Percentiles rank a stretch among this genome's conserved stretches.
Conservation (phyloP, 2,329 filamentous ascomycete genomes). For the Arthrobotrys entomopaga region DNA sequence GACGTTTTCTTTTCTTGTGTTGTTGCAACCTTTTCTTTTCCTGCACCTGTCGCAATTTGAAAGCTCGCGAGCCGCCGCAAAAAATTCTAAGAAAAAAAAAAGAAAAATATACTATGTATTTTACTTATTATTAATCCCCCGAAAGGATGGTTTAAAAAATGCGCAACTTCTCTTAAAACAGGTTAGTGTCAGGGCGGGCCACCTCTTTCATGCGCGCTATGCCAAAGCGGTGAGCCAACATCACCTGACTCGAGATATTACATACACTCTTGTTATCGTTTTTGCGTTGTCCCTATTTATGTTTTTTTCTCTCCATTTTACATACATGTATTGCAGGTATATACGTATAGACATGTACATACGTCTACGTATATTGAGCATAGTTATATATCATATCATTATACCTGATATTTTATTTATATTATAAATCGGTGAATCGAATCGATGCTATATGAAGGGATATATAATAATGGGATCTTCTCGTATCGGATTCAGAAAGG, state of each 20-base stretch:
- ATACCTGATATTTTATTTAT: no score
- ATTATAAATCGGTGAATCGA: no score
- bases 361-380: background rate
- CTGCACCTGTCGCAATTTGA: slow-evolving; percentile 41
- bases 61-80: slow-evolving; percentile 48
- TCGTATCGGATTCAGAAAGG: no score
- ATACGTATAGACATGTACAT: background rate
- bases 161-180: slow-evolving; percentile 32
- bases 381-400: background rate
- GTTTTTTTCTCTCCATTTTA: no score
- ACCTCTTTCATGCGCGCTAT: slow-evolving; percentile 19
- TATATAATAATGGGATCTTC: no score
- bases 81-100: slow-evolving; percentile 33
- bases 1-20: slow-evolving; percentile 19
- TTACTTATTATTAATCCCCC: background rate
- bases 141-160: background rate
- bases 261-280: slow-evolving; percentile 29
- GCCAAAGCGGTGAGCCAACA: slow-evolving; percentile 12
- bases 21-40: slow-evolving; percentile 47
- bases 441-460: no score
- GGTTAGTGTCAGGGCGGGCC: slow-evolving; percentile 33
- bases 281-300: slow-evolving; percentile 25
- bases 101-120: no score
- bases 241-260: slow-evolving; percentile 29
- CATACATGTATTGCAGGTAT: no score